Conservation (phyloP, 2,329 filamentous ascomycete genomes). For the Colletotrichum tofieldiae region DNA sequence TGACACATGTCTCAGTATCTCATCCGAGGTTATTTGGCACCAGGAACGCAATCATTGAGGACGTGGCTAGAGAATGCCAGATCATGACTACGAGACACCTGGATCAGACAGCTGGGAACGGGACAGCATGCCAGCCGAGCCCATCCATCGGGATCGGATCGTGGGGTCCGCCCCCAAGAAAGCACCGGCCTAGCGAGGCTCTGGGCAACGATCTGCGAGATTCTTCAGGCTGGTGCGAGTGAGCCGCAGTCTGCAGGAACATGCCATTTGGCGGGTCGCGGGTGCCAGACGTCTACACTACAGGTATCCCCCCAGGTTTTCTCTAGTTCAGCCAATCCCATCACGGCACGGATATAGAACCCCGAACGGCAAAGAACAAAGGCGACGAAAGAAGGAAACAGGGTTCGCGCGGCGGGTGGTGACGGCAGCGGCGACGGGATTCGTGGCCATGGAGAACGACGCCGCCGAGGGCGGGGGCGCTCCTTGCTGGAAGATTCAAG, state of each 20-base stretch:
- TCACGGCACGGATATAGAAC: neutral
- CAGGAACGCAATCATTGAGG: conserved; percentile 2
- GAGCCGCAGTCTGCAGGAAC: neutral
- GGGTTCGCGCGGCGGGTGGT: neutral
- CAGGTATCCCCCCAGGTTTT: neutral
- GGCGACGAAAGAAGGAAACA: neutral
- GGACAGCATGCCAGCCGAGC: conserved; percentile 11
- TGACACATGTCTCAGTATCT: neutral
- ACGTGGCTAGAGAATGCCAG: neutral
- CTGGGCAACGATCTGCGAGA: conserved; percentile 1
- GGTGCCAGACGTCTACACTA: neutral
- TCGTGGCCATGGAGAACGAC: neutral
- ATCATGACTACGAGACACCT: neutral
- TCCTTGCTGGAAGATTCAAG: conserved; percentile 6
- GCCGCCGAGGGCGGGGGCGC: no score
- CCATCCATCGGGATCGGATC: neutral
- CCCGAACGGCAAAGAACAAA: neutral
- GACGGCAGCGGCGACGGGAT: conserved; percentile 2
- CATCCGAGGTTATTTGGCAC: neutral
- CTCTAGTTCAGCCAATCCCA: neutral
- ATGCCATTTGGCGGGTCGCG: neutral
- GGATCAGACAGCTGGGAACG: neutral
- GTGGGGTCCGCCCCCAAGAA: neutral
- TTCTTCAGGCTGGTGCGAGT: neutral
- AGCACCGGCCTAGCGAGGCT: neutral